phyloP scores from a whole-genome alignment of 2,329 filamentous ascomycete genomes.

The Huntiella abstrusa region DNA sequence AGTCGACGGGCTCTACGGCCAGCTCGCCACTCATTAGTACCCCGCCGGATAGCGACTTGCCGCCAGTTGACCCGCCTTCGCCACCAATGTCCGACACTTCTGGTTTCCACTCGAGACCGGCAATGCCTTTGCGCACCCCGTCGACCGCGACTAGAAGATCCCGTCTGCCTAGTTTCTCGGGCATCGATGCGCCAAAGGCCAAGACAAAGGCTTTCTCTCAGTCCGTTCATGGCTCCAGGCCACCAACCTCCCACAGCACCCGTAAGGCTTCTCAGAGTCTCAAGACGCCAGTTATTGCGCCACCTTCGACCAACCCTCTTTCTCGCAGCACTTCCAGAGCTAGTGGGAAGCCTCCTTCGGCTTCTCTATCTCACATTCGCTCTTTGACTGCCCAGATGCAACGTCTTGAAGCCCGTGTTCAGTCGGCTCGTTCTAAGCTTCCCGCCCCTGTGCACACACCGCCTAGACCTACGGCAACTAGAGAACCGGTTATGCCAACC shows the following conservation, averaged over 20 bases:
- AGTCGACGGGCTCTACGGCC: conserved; percentile 65
- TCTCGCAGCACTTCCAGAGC: conserved; percentile 29
- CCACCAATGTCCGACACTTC: conserved; percentile 84
- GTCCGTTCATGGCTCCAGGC: conserved; percentile 17
- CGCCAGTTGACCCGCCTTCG: conserved; percentile 69
- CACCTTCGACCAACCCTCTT: conserved; percentile 8
- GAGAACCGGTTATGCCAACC: conserved; percentile 32
- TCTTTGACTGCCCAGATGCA: conserved; percentile 94
- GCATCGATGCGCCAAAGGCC: conserved; percentile 38
- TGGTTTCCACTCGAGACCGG: conserved; percentile 25
- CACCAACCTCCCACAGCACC: conserved; percentile 16
- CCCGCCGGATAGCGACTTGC: conserved; percentile 49
- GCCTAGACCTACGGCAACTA: conserved; percentile 46
- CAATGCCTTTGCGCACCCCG: conserved; percentile 21
- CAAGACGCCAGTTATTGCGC: conserved; percentile 5
- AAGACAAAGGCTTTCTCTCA: conserved; percentile 26
- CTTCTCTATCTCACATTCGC: conserved; percentile 79
- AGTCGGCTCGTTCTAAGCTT: conserved; percentile 77
- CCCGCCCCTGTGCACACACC: conserved; percentile 65
- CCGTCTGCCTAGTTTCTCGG: conserved; percentile 29
- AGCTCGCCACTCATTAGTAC: conserved; percentile 84
- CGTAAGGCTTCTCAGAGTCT: conserved; percentile 7
- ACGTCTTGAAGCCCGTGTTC: conserved; percentile 80
- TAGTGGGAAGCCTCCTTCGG: conserved; percentile 32
- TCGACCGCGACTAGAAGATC: conserved; percentile 15